A percentile compares a stretch with the other conserved stretches of the same genome.
Evolutionary conservation across 1,284 basidiomycete species (phyloP).

Genomic region (Neolentinus lepideus): DNA sequence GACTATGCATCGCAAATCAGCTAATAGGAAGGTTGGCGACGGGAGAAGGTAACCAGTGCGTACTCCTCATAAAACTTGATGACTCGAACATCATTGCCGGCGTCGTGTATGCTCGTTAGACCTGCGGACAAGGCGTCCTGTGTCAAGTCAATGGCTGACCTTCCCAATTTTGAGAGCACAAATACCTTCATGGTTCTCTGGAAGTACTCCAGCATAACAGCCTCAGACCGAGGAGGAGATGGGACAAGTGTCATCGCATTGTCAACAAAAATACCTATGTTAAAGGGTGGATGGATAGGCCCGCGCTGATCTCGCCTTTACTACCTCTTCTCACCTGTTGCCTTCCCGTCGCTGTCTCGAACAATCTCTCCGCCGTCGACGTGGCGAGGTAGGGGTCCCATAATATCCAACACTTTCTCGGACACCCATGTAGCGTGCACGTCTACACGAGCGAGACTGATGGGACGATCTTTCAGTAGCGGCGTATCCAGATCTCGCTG

Average conservation of each 20-base stretch:
- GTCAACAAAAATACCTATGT: conserved; percentile 61
- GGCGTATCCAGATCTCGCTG: conserved; percentile 47
- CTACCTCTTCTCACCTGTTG: conserved; percentile 54
- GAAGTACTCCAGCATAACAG: conserved; percentile 54
- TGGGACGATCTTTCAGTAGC: conserved; percentile 55
- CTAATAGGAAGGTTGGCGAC: too few relatives aligned
- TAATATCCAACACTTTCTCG: conserved; percentile 51
- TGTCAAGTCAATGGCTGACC: not conserved
- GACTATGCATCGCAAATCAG: conserved; percentile 6
- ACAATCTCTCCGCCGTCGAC: conserved; percentile 76
- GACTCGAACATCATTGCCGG: conserved; percentile 43
- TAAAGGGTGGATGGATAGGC: conserved; percentile 3
- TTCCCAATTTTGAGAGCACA: not conserved
- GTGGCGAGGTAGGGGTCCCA: conserved; percentile 40
- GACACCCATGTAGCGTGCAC: conserved; percentile 86
- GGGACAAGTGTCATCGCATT: conserved; percentile 68
- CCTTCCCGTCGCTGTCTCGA: conserved; percentile 52
- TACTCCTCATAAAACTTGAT: conserved; percentile 67
- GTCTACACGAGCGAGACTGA: conserved; percentile 72
- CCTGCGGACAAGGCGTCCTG: conserved; percentile 67
- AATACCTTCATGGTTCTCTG: conserved; percentile 39
- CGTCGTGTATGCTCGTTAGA: conserved; percentile 82
- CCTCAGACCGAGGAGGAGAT: conserved; percentile 53
- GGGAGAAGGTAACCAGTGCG: conserved; percentile 10
- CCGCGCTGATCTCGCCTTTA: not conserved